phyloP scores from a whole-genome alignment of 108 stramenopile species.

The Discostella stelligeroides region DNA sequence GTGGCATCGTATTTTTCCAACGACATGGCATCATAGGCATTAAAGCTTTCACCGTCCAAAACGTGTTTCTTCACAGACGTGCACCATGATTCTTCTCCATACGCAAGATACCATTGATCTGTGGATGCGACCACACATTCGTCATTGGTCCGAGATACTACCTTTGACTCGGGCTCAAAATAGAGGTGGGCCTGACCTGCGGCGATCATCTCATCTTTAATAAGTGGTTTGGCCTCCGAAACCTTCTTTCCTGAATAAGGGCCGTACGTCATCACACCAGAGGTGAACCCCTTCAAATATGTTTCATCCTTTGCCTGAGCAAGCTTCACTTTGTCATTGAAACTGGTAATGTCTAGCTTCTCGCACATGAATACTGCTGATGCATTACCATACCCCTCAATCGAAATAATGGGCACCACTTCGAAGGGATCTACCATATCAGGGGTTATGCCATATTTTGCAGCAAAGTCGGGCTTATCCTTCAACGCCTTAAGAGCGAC shows the following conservation, averaged over 20 bases:
- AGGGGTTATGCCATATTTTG: slow-evolving; percentile 94
- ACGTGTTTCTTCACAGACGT: slow-evolving; percentile 85
- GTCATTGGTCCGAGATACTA: slow-evolving; percentile 95
- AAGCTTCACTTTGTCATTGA: slow-evolving; percentile 95
- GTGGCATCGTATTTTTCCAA: slow-evolving; percentile 84
- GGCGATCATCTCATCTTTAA: slow-evolving; percentile 93
- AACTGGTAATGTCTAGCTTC: slow-evolving; percentile 92
- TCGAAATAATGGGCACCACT: slow-evolving; percentile 98
- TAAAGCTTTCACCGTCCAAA: slow-evolving; percentile 80
- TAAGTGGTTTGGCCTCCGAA: slow-evolving; percentile 93
- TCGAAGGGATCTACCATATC: slow-evolving; percentile 93
- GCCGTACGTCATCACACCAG: slow-evolving; percentile 94
- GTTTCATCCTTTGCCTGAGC: slow-evolving; percentile 94
- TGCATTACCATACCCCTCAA: slow-evolving; percentile 93
- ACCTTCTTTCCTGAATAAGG: slow-evolving; percentile 93
- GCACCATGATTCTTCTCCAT: slow-evolving; percentile 91
- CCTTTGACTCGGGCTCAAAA: slow-evolving; percentile 95
- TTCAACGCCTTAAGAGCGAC: slow-evolving; percentile 92
- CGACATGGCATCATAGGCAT: slow-evolving; percentile 83
- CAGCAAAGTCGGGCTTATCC: slow-evolving; percentile 93
- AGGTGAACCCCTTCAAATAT: slow-evolving; percentile 97
- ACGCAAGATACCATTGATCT: slow-evolving; percentile 99
- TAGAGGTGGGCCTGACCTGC: slow-evolving; percentile 90
- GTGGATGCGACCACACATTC: slow-evolving; percentile 98
- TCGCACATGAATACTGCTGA: slow-evolving; percentile 94